Evolutionary conservation across 2,329 filamentous ascomycete genomes (phyloP), one percentile per base, ranked within the genome.

Genomic region (Xylaria sp.): DNA sequence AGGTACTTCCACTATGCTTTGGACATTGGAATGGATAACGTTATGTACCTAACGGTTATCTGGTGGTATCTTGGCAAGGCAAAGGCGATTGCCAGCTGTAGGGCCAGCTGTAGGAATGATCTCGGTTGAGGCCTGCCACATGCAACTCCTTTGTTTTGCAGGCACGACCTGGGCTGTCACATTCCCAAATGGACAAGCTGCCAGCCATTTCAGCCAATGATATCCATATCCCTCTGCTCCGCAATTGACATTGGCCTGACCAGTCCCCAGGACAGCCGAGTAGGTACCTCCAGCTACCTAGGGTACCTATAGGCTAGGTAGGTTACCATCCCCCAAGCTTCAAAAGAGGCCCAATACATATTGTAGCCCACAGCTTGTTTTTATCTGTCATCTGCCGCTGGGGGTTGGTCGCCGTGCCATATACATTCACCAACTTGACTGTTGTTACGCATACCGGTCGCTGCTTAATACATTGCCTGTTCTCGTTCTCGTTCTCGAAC

Each of bases 111-210:
- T 34, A 34, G 9, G 29, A 34, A 34, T 34, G 29, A 34, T 34
- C 6, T 34, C 9, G 16, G 16, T 3, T 13, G 8, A 13, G 29
- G 16, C 16, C 29, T 13, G 24, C 24, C 24, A 26, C 8, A 34
- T 34, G 5, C 29, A 34, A 34, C 44, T 26, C 26, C 44, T 44
- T 50, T 59, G 49, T 52, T 44, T 52, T 37, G 50, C 48, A 62
- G 49, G 37, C 45, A 52, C 54, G 4, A 16, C 34, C 45, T 18
- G n/a, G 49, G 21, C 20, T 57, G 43, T 46, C 37, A 49, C 63
- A 66, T 67, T 67, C 65, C 63, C 60, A 59, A 59, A 56, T 51
- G 37, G 59, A 53, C 21, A 44, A 39, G 51, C 52, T 58, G 50
- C 54, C 54, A 51, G 55, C 43, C 52, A 52, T 47, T 22, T 53